Evolutionary conservation across 2,329 filamentous ascomycete species (phyloP), one percentile per base, ranked within the genome.

Genomic region (Penicillium decumbens): DNA sequence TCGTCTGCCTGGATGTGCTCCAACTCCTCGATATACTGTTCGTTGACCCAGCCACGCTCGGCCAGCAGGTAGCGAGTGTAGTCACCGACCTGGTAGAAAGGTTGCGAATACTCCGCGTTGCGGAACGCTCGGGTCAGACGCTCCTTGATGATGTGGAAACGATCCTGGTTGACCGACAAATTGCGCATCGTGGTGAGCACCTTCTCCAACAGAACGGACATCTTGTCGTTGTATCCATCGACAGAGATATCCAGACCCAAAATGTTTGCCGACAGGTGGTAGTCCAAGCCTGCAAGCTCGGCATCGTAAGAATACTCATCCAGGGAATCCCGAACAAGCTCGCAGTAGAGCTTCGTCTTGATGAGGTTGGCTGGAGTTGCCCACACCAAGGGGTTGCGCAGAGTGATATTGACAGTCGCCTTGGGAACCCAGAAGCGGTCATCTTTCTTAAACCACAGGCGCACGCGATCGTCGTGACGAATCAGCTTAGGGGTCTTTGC

Each of bases 341-440:
- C 88, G 2, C 87, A 86, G 66, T 89, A 96, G 4, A 98, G 72
- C 49, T 82, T 83, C 2, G 87, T 81, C 65, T 93, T 89, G 52
- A 95, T 83, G 28, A 82, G 78, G 54, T 87, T 91, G 49, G 87
- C 84, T 1, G 90, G 87, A 4, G 88, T 90, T 1, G 88, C 80
- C 66, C 83, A 84, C n/a, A 88, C 83, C 40, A 95, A 72, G 0
- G 90, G 87, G 51, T 85, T 95, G 60, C 85, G 82, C 57, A 95
- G 78, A 59, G 85, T 89, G 56, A 95, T 82, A 57, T 90, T 81
- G 15, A 97, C 76, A 51, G 90, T 93, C 3, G 89, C 93, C 69
- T 95, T 95, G 7, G 93, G 93, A 8, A 97, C 93, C 91, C 92
- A 97, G 71, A 97, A 98, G 0, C 85, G 90, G 61, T 98, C 93